A percentile compares a stretch with the other conserved stretches of the same genome.
phyloP scores from a whole-genome alignment of 176 grass and related monocot species.

The Hordeum marinum region DNA sequence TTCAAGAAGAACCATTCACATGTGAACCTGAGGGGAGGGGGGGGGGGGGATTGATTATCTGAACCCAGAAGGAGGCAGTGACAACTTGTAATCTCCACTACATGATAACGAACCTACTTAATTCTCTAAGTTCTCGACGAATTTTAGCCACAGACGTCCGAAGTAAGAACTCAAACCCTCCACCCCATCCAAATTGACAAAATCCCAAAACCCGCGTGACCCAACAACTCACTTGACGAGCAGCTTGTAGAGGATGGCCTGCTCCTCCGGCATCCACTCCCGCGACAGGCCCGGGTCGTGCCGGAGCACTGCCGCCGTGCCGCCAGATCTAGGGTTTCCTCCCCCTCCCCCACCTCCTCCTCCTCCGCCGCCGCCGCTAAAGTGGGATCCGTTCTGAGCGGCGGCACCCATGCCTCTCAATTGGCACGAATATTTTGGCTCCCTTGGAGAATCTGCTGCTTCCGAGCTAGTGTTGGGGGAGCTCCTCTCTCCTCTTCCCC shows the following conservation, averaged over 20 bases:
- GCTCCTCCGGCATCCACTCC: slow-evolving; percentile 82
- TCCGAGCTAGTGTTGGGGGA: not conserved
- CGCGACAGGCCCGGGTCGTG: slow-evolving; percentile 80
- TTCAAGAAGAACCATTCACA: not conserved
- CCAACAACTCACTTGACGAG: slow-evolving; percentile 60
- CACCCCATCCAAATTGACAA: not conserved
- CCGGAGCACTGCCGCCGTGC: slow-evolving; percentile 41
- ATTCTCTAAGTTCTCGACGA: slow-evolving; percentile 14
- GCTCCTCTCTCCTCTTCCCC: slow-evolving; percentile 16
- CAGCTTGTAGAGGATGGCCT: slow-evolving; percentile 62
- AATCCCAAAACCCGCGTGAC: slow-evolving; percentile 13
- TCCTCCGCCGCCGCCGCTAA: slow-evolving; percentile 5
- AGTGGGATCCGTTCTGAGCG: slow-evolving; percentile 43
- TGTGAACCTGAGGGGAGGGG: not conserved
- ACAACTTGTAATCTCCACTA: not conserved
- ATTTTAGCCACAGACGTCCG: not conserved
- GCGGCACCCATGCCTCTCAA: slow-evolving; percentile 46
- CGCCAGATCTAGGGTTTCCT: slow-evolving; percentile 68
- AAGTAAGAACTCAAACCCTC: not conserved
- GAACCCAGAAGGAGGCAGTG: not conserved
- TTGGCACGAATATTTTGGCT: slow-evolving; percentile 17
- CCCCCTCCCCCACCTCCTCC: slow-evolving; percentile 26
- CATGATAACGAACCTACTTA: not conserved
- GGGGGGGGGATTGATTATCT: not conserved
- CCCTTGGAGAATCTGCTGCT: not conserved